Conservation (phyloP, 2,329 filamentous ascomycete genomes). For the Coleophoma eucalyptorum region DNA sequence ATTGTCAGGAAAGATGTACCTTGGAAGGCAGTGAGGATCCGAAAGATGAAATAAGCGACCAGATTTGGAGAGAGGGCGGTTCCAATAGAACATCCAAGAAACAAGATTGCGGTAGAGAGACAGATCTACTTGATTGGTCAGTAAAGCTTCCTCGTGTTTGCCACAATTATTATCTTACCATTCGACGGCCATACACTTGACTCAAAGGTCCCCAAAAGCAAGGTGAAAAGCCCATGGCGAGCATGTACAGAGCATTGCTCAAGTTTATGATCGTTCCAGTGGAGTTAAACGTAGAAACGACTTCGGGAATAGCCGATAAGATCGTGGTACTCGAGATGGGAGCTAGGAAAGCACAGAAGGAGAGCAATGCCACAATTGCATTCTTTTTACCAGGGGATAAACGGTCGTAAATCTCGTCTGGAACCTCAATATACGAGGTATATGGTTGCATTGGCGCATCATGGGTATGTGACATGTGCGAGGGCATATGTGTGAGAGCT, state of each 20-base stretch:
- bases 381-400: constrained; percentile 60
- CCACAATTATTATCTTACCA: constrained; percentile 8
- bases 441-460: constrained; percentile 24
- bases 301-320: constrained; percentile 69
- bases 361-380: constrained; percentile 64
- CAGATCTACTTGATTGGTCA: constrained; percentile 40
- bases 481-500: constrained; percentile 14
- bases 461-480: constrained; percentile 22
- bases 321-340: constrained; percentile 73
- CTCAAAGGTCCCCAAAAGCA: constrained; percentile 71
- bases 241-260: constrained; percentile 71
- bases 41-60: constrained; percentile 68
- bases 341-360: constrained; percentile 72
- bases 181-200: constrained; percentile 56
- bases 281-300: constrained; percentile 61
- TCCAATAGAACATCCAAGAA: constrained; percentile 67
- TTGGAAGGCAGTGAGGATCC: constrained; percentile 70
- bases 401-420: constrained; percentile 59
- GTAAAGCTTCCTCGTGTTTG: too few relatives aligned
- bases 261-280: constrained; percentile 68
- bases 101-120: constrained; percentile 56
- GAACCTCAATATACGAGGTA: constrained; percentile 20
- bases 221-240: constrained; percentile 69
- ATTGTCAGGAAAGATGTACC: constrained; percentile 72
- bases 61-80: constrained; percentile 71